phyloP scores from a whole-genome alignment of 1,139 yeast genomes.

The Meyerozyma guilliermondii region DNA sequence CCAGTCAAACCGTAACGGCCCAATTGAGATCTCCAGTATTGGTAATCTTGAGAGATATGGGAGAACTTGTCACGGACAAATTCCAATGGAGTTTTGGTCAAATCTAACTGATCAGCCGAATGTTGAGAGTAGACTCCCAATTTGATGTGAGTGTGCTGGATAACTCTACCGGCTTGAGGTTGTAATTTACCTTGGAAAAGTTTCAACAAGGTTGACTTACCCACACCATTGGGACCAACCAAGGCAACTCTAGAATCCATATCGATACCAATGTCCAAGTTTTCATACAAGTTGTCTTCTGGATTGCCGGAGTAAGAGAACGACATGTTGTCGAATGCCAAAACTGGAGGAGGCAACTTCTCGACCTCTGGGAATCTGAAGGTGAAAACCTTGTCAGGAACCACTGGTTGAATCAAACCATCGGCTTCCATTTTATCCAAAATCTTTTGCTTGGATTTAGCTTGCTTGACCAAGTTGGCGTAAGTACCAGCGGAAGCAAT shows the following conservation, averaged over 20 bases:
- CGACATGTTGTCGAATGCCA: constrained; percentile 92
- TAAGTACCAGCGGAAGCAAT: constrained; percentile 99
- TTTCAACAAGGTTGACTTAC: constrained; percentile 93
- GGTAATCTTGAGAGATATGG: constrained; percentile 90
- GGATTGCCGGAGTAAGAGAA: constrained; percentile 85
- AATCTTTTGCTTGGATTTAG: constrained; percentile 98
- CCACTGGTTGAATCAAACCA: constrained; percentile 92
- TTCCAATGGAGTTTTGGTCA: constrained; percentile 91
- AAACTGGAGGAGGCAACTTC: constrained; percentile 97
- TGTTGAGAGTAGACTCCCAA: constrained; percentile 99
- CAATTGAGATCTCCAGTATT: constrained; percentile 97
- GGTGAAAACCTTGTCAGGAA: constrained; percentile 85
- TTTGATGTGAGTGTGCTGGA: constrained; percentile 95
- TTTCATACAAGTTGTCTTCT: constrained; percentile 85
- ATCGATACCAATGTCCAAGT: constrained; percentile 96
- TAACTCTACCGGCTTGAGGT: constrained; percentile 91
- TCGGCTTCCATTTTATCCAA: constrained; percentile 99
- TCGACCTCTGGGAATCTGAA: constrained; percentile 95
- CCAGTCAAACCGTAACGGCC: constrained; percentile 99
- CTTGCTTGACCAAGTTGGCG: constrained; percentile 97
- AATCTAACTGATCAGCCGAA: constrained; percentile 95
- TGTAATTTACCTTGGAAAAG: constrained; percentile 92
- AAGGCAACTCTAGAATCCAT: constrained; percentile 98
- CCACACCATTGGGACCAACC: constrained; percentile 99
- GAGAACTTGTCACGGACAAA: constrained; percentile 94